Percentiles rank a stretch among this genome's conserved stretches.
Conservation (phyloP, 352 stramenopile genomes). For the Globisporangium uncinulatum region DNA sequence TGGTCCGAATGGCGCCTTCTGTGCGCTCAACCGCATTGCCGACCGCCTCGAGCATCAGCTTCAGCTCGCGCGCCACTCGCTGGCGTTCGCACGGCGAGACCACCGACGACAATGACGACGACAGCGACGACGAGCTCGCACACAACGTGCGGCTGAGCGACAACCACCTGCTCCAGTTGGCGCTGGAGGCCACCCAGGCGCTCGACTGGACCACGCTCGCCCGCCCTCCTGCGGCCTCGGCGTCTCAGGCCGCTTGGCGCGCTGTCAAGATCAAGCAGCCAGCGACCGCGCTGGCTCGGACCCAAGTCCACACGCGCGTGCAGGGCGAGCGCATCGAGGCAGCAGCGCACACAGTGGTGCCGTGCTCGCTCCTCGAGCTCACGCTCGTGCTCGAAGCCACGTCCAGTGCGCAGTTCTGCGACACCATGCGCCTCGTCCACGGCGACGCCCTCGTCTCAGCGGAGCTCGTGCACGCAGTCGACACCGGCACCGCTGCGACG, state of each 20-base stretch:
- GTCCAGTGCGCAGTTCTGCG: background rate
- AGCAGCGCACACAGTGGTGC: slow-evolving; percentile 6
- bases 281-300: background rate
- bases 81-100: no score
- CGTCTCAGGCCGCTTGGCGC: background rate
- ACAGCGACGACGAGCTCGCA: background rate
- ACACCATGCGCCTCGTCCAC: slow-evolving; percentile 5
- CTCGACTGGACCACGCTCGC: slow-evolving; percentile 33
- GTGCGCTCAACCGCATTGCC: no score
- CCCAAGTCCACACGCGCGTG: background rate
- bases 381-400: slow-evolving; percentile 3
- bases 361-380: slow-evolving; percentile 7
- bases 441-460: slow-evolving; percentile 7
- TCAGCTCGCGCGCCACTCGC: no score
- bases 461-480: slow-evolving; percentile 3
- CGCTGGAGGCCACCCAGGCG: slow-evolving; percentile 17
- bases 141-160: slow-evolving; percentile 23
- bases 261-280: slow-evolving; percentile 3
- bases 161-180: slow-evolving; percentile 32
- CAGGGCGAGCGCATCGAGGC: slow-evolving; percentile 2
- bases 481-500: background rate
- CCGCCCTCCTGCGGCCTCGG: background rate
- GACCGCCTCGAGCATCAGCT: no score
- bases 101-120: background rate
- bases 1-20: no score